Evolutionary conservation across 2,329 filamentous ascomycete species (phyloP), one percentile per base, ranked within the genome.

Genomic region (Xylariaceae sp.): DNA sequence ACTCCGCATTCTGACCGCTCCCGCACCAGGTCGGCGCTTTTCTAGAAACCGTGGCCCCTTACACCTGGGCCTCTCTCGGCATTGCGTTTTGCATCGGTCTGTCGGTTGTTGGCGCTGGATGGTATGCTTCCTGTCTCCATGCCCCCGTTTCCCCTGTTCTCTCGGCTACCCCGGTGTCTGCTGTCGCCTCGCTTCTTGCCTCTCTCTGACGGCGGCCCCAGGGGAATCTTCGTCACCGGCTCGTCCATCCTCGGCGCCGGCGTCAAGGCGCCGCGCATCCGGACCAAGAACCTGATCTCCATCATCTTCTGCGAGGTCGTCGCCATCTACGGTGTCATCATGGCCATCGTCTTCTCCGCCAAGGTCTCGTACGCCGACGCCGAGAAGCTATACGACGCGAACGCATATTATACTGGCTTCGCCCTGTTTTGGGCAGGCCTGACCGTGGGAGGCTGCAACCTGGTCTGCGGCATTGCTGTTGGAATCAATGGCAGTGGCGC

Each of bases 281-380:
- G 92, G 60, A 98, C 92, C 44, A 98, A 98, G 80, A 98, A 98
- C 72, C 66, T 98, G 56, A 96, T 98, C 60, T 96, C 90, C 53
- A 98, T 98, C 64, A 96, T 98, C 67, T 98, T 98, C 68, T 98
- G 92, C 70, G 92, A 98, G 68, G 92, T 98, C 56, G 92, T 98
- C 55, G 92, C 92, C 63, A 98, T 98, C 63, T 98, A 98, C 73
- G 93, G 93, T 53, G 90, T 98, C 64, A 98, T 98, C 67, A 98
- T 98, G 88, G 83, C 89, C 52, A 98, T 98, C 59, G 84, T 98
- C 53, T 96, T 96, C 69, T 93, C 89, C 28, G 75, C 89, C 42
- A 94, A 95, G 64, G 67, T 98, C 50, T 73, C 75, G 50, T 60
- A 72, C 36, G 73, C 92, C 19, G 56, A 68, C 27, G 72, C 72